These are phyloP conservation scores for Kregervanrija fluxuum DNA, from an alignment of 805 yeast genomes.

Conservation along the genomic window DNA sequence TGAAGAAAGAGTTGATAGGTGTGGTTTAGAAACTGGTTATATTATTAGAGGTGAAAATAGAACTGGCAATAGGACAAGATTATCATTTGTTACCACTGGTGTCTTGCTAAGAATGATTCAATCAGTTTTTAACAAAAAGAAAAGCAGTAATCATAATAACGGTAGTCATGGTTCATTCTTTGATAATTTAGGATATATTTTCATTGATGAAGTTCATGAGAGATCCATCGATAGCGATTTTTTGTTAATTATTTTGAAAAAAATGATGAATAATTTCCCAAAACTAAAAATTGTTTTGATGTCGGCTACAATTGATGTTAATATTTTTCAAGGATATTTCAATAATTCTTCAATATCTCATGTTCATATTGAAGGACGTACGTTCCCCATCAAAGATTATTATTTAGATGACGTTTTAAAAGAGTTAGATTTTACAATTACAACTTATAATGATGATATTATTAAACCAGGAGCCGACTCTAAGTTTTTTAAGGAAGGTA, in stretches of 20 bases:
- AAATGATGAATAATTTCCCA: constrained; percentile 41
- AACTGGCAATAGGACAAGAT: constrained; percentile 51
- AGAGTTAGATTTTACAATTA: constrained; percentile 49
- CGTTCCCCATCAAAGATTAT: constrained; percentile 79
- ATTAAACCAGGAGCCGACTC: constrained; percentile 59
- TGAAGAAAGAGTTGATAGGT: constrained; percentile 59
- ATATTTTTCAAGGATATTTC: constrained; percentile 63
- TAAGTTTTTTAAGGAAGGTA: constrained; percentile 55
- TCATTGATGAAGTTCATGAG: constrained; percentile 96
- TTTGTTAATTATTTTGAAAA: constrained; percentile 67
- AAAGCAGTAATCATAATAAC: constrained; percentile 14
- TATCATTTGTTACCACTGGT: constrained; percentile 91
- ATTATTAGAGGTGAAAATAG: constrained; percentile 85
- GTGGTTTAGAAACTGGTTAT: constrained; percentile 82
- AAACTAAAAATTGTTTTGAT: constrained; percentile 68
- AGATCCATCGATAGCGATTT: constrained; percentile 88
- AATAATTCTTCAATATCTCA: constrained; percentile 36
- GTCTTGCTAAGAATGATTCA: constrained; percentile 83
- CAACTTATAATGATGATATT: constrained; percentile 14
- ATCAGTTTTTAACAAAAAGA: constrained; percentile 27
- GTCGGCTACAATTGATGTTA: constrained; percentile 88
- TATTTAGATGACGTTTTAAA: constrained; percentile 64
- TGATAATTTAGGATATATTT: constrained; percentile 55
- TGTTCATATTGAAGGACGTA: constrained; percentile 85
- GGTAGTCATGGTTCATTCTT: constrained; percentile 32